phyloP scores from a whole-genome alignment of 768 basidiomycete genomes.

The Boletus rubroflammeus region DNA sequence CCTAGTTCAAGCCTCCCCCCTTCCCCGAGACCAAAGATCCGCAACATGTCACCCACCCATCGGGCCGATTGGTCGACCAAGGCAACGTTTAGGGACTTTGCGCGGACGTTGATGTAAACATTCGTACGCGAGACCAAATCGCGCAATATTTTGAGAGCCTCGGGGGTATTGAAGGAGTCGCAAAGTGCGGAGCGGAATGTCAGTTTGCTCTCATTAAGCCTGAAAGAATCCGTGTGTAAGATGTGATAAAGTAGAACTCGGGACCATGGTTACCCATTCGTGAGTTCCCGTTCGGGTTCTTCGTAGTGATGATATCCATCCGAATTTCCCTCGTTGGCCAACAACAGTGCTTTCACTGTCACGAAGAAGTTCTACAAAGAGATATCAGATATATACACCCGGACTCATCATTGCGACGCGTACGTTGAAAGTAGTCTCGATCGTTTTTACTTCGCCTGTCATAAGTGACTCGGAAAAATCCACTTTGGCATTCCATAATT shows the following conservation, averaged over 20 bases:
- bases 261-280: slow-evolving; percentile 47
- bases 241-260: slow-evolving; percentile 1
- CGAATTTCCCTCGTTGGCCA: slow-evolving; percentile 43
- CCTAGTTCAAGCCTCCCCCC: slow-evolving; percentile 67
- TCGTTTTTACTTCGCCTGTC: slow-evolving; percentile 82
- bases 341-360: slow-evolving; percentile 74
- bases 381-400: slow-evolving; percentile 1
- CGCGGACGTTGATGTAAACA: slow-evolving; percentile 75
- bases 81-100: slow-evolving; percentile 54
- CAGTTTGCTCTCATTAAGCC: slow-evolving; percentile 69
- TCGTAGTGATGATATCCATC: slow-evolving; percentile 68
- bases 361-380: slow-evolving; percentile 86
- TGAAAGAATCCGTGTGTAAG: slow-evolving; percentile 31
- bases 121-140: slow-evolving; percentile 85
- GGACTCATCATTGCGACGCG: slow-evolving; percentile 25
- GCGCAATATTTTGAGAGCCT: slow-evolving; percentile 68
- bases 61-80: slow-evolving; percentile 61
- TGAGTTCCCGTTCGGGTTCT: slow-evolving; percentile 64
- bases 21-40: slow-evolving; percentile 77
- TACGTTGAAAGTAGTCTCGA: slow-evolving; percentile 86
- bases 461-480: slow-evolving; percentile 91
- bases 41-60: slow-evolving; percentile 73
- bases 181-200: slow-evolving; percentile 84
- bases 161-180: slow-evolving; percentile 96
- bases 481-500: slow-evolving; percentile 88